Evolutionary conservation across 495 filamentous ascomycete genomes (phyloP).

Genomic region (Achaetomiella virescens): DNA sequence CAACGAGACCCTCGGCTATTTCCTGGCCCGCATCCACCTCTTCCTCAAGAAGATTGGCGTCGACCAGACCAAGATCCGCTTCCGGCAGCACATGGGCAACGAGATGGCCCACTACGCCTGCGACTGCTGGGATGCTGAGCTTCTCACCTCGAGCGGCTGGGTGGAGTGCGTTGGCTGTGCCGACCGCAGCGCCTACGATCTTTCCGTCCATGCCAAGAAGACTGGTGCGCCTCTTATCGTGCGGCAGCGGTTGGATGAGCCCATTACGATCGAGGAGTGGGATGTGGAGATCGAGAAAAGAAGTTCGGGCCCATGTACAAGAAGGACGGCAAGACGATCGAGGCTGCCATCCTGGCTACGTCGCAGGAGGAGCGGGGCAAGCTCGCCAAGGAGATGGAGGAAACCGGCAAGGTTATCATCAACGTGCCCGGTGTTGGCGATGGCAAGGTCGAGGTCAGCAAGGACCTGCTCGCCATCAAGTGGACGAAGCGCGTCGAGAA

Average conservation of each 20-base stretch:
- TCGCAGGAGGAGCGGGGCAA: constrained; percentile 66
- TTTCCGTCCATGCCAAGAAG: constrained; percentile 72
- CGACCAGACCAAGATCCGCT: constrained; percentile 66
- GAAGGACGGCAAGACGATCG: constrained; percentile 71
- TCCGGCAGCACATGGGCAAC: constrained; percentile 83
- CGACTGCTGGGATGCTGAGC: constrained; percentile 82
- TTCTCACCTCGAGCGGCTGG: constrained; percentile 75
- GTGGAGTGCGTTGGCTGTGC: constrained; percentile 84
- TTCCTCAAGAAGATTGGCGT: constrained; percentile 68
- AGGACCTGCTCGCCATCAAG: constrained; percentile 65
- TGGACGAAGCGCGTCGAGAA: constrained; percentile 63
- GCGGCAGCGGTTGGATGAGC: constrained; percentile 54
- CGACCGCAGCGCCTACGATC: constrained; percentile 73
- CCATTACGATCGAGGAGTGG: constrained; percentile 65
- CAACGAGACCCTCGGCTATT: constrained; percentile 85
- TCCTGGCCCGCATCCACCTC: constrained; percentile 68
- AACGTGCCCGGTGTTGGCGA: constrained; percentile 50
- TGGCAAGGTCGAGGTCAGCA: constrained; percentile 60
- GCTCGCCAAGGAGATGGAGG: constrained; percentile 56
- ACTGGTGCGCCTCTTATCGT: constrained; percentile 72
- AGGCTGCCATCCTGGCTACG: constrained; percentile 60
- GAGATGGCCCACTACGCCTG: constrained; percentile 71
- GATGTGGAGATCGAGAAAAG: constrained; percentile 74
- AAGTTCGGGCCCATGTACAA: constrained; percentile 75
- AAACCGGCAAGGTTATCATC: constrained; percentile 60